These are phyloP conservation scores for Taiwanofungus camphoratus DNA, from an alignment of 1,284 basidiomycete genomes.

Conservation along the genomic window DNA sequence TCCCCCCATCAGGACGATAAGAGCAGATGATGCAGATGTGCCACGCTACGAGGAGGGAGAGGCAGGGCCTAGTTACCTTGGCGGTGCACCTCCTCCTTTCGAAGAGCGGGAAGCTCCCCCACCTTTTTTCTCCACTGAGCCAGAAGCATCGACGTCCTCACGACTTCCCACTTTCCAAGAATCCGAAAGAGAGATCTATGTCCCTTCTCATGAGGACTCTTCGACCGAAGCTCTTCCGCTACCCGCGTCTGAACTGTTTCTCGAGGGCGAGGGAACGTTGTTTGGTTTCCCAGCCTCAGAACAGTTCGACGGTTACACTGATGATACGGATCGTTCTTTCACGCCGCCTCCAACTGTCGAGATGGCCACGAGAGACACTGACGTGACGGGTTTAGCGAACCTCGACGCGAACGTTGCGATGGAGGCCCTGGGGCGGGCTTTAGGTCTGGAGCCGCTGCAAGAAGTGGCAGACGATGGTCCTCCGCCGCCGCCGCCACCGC, in stretches of 20 bases:
- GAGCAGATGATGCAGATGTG: conserved; percentile 61
- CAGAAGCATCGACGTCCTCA: conserved; percentile 52
- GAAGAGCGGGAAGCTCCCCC: conserved; percentile 78
- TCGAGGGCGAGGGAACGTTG: conserved; percentile 63
- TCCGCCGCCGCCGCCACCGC: conserved; percentile 61
- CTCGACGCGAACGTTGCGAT: conserved; percentile 50
- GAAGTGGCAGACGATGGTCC: conserved; percentile 13
- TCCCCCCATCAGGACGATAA: conserved; percentile 63
- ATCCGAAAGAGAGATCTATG: conserved; percentile 65
- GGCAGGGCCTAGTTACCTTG: conserved; percentile 65
- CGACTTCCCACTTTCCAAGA: conserved; percentile 67
- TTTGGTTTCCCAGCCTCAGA: conserved; percentile 66
- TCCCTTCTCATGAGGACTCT: conserved; percentile 42
- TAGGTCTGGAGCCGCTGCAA: conserved; percentile 52
- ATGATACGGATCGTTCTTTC: conserved; percentile 48
- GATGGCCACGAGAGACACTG: conserved; percentile 59
- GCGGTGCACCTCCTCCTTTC: conserved; percentile 71
- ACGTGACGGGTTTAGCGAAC: conserved; percentile 60
- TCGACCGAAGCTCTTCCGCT: conserved; percentile 28
- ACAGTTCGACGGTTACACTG: conserved; percentile 74
- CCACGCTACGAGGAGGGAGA: conserved; percentile 62
- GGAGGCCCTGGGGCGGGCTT: conserved; percentile 51
- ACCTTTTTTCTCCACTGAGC: conserved; percentile 57
- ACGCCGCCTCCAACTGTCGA: conserved; percentile 69
- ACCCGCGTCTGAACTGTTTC: conserved; percentile 29